Base-by-base conservation (phyloP, 768 basidiomycete genomes). In the Termitomyces sp. region DNA sequence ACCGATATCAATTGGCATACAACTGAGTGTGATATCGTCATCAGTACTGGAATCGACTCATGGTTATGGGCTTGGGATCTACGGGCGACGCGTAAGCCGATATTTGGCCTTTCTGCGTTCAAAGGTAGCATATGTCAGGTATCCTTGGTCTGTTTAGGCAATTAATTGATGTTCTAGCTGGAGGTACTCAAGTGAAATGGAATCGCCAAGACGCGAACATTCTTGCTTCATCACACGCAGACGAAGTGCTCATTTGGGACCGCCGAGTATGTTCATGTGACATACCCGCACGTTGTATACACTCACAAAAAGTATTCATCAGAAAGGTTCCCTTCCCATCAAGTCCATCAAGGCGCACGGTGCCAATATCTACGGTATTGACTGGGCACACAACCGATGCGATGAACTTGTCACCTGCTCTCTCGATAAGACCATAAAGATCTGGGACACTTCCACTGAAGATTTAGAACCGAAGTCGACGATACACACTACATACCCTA, bases 1-100 rank as follows among this genome's bases (percentile, higher is more conserved):
- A 98, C 97, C 3, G 97, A 99, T 69, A 93, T 98, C 69, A 98
- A 99, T 70, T 99, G 96, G 96, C 92, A 94, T 68, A 89, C 89
- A 0, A 82, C 83, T 4, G 88, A 95, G 67, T 89, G 91, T 5
- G 87, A 97, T 60, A 79, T 87, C 12, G 91, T 98, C 17, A 89
- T 91, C 2, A 96, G 95, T 51, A 94, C 90, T 0, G 90, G 92
- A 0, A 90, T 99, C 55, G 97, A 99, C 70, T 89, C 95, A 0
- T 97, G 96, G 87, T 73, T 98, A 20, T 92, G 93, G 87, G 86
- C 88, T 14, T 99, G 96, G 96, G 97, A 98, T 72, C 69, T 99
- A 29, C 80, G 93, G 47, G 80, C 79, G 20, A 77, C 83, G 3
- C 77, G 86, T 11, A 89, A 86, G 63, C 90, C 94, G 1, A 83